Conservation (phyloP, 2,329 filamentous ascomycete genomes). For the Aspergillus fumigatiaffinis region DNA sequence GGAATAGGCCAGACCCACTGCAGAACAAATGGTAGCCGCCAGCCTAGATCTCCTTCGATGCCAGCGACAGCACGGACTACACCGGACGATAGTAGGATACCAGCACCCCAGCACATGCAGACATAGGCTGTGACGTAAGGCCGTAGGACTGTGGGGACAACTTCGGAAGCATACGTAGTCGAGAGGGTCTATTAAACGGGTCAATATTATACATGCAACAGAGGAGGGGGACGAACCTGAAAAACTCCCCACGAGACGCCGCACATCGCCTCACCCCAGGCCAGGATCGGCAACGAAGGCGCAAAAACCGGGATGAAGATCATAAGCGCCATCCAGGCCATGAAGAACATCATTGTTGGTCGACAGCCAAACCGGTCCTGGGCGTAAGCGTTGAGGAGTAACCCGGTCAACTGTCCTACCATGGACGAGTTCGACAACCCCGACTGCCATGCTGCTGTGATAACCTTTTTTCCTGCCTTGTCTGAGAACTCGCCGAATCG, state of each 20-base stretch:
- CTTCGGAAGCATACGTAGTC: constrained; percentile 26
- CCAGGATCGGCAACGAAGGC: constrained; percentile 3
- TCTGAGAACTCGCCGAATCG: constrained; percentile 6
- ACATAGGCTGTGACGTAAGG: constrained; percentile 27
- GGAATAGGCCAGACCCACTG: constrained; percentile 20
- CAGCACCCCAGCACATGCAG: constrained; percentile 26
- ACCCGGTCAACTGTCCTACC: constrained; percentile 17
- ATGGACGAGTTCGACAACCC: constrained; percentile 17
- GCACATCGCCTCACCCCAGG: constrained; percentile 6
- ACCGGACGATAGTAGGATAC: constrained; percentile 22
- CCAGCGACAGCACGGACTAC: constrained; percentile 19
- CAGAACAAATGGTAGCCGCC: constrained; percentile 13
- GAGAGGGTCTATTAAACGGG: constrained; percentile 3
- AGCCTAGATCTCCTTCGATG: constrained; percentile 15
- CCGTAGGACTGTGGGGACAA: constrained; percentile 27
- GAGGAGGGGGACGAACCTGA: background rate
- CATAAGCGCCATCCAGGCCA: constrained; percentile 6
- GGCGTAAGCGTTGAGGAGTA: constrained; percentile 18
- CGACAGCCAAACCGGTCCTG: constrained; percentile 25
- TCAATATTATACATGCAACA: background rate
- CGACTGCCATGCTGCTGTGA: constrained; percentile 27
- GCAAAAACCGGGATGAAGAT: constrained; percentile 16
- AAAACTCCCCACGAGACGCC: constrained; percentile 13
- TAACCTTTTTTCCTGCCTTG: background rate
- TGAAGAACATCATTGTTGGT: constrained; percentile 18